phyloP scores from a whole-genome alignment of 2,329 filamentous ascomycete genomes.

The Trichoderma afroharzianum region DNA sequence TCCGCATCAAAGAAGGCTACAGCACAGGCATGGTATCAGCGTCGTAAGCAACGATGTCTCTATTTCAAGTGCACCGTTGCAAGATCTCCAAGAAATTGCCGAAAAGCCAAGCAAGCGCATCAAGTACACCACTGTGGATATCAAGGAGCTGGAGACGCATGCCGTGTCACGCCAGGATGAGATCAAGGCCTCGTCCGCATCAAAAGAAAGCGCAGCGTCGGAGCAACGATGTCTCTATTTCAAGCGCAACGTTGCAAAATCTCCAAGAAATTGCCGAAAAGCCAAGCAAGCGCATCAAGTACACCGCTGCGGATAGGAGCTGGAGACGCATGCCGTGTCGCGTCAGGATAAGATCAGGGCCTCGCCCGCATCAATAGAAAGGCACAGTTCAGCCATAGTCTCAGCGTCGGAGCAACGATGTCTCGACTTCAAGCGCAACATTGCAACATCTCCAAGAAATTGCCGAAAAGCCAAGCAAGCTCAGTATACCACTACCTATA shows the following conservation, averaged over 20 bases:
- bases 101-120: conserved; percentile 16
- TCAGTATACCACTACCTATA: too few species aligned
- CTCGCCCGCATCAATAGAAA: conserved; percentile 23
- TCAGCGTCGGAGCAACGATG: neutral
- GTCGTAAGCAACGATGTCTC: neutral
- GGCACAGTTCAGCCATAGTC: too few species aligned
- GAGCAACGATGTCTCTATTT: neutral
- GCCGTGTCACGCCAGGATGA: neutral
- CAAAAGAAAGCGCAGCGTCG: conserved; percentile 20
- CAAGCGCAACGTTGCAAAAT: conserved; percentile 8
- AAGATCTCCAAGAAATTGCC: conserved; percentile 3
- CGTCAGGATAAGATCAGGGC: conserved; percentile 3
- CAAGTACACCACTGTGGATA: conserved; percentile 17
- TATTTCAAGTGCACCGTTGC: neutral
- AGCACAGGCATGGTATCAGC: neutral
- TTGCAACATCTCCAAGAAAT: conserved; percentile 13
- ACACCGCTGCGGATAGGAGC: conserved; percentile 11
- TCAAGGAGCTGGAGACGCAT: conserved; percentile 12
- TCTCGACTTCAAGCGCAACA: neutral
- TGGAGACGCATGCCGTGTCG: conserved; percentile 9
- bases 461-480: conserved; percentile 1
- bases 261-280: conserved; percentile 5
- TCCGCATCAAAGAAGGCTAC: conserved; percentile 23
- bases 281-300: conserved; percentile 17
- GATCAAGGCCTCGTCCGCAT: conserved; percentile 19